Evolutionary conservation across 192 early-diverging fungal genomes (phyloP).

Genomic region (Backusella tarrabulga): DNA sequence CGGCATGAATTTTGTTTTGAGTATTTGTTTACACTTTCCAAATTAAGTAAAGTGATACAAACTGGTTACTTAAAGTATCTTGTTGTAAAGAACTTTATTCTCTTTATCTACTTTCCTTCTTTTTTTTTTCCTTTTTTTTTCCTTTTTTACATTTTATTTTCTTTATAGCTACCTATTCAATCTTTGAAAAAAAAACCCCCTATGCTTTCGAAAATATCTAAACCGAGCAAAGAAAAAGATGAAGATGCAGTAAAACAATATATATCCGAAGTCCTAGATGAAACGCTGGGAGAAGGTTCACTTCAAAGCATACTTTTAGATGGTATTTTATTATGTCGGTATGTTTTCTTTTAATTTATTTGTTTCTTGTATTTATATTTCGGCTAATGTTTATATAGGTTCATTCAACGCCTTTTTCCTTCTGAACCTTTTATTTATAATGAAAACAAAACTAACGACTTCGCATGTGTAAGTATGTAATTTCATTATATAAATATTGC

Average conservation of each 20-base stretch:
- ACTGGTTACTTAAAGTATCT: background rate
- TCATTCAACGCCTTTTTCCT: conserved; percentile 11
- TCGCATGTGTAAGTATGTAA: conserved; percentile 14
- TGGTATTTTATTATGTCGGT: conserved; percentile 77
- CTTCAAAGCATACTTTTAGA: conserved; percentile 67
- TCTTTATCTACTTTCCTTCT: background rate
- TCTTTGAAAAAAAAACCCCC: background rate
- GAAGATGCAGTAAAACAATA: conserved; percentile 7
- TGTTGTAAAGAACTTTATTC: conserved; percentile 2
- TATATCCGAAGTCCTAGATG: background rate
- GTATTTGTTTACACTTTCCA: background rate
- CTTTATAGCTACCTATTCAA: background rate
- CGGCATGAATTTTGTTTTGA: background rate
- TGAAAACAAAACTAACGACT: conserved; percentile 7
- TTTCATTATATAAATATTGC: background rate
- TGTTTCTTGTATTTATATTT: background rate
- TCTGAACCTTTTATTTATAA: background rate
- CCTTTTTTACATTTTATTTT: background rate
- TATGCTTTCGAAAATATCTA: background rate
- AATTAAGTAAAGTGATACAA: background rate
- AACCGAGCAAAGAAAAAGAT: background rate
- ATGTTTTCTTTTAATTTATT: conserved; percentile 16
- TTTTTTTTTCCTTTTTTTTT: background rate
- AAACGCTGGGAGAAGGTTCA: conserved; percentile 25
- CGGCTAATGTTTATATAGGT: background rate